Base-by-base conservation (phyloP, 2,329 filamentous ascomycete genomes). In the Cadophora gregata region DNA sequence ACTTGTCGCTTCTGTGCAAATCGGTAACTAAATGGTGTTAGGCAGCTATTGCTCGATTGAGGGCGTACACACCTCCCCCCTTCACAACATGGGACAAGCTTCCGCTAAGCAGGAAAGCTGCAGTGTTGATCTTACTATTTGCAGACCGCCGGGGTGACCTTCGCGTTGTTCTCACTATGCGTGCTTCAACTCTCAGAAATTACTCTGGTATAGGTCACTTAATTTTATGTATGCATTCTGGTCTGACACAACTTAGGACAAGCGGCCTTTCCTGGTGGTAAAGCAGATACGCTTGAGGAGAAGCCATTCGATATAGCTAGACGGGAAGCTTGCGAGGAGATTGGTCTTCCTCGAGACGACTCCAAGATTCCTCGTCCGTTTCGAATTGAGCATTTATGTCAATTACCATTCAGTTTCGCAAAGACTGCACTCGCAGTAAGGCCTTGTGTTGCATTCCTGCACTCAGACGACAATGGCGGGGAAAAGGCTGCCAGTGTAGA, bases 281-380 rank as follows among this genome's bases (percentile, higher is more conserved):
- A 88, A 80, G 89, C 84, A 55, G 88, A 90, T 72, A 81, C 78
- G 2, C 70, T 81, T 3, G 79, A 82, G 31, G 87, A 90, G 74
- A 86, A 85, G n/a, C 84, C 87, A 10, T 89, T 86, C 87, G 86
- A 94, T 75, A 96, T 94, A 61, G 93, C 95, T 9, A 88, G 95
- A 25, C 88, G 95, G 70, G 95, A 98, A 82, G 94, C 95, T 0
- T 91, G 86, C 78, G 95, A 98, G 78, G 95, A 98, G 78, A 97
- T 98, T 71, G 95, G 95, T 1, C 87, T 98, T 2, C 92, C 95
- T 1, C 84, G 90, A 75, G 84, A 88, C 72, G 88, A 93, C 75
- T 74, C 77, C 65, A 86, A 86, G 67, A 84, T 97, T 33, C 92
- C 93, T 1, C 81, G 83, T 14, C 92, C 92, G 0, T 97, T 97